A percentile compares a stretch with the other conserved stretches of the same genome.
phyloP scores from a whole-genome alignment of 2,329 filamentous ascomycete species.

The Stemphylium lycopersici region DNA sequence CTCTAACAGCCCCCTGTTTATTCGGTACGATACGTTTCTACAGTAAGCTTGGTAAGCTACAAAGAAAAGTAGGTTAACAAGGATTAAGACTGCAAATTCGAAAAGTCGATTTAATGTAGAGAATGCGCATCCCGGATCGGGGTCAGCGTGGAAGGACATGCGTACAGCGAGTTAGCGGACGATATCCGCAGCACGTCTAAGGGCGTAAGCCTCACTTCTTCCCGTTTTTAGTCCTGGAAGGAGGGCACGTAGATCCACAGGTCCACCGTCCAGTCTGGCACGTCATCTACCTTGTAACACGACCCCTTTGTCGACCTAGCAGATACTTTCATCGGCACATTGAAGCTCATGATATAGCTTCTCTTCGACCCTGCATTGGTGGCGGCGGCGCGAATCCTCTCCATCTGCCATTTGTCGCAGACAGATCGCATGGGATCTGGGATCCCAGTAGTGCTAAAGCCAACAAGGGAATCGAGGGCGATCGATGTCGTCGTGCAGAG shows the following conservation, averaged over 20 bases:
- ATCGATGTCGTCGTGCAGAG: background rate
- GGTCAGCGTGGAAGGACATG: no score
- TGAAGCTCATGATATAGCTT: conserved; percentile 3
- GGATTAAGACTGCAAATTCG: no score
- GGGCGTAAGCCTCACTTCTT: conserved; percentile 1
- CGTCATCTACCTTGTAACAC: background rate
- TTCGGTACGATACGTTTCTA: no score
- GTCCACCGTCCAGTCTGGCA: background rate
- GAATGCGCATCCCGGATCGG: no score
- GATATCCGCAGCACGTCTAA: background rate
- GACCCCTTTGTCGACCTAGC: background rate
- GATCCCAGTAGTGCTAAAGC: background rate
- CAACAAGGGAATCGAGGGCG: background rate
- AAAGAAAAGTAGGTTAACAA: no score
- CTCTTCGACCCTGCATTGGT: background rate
- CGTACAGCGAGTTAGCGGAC: no score
- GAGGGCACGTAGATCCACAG: conserved; percentile 1
- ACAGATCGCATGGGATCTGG: background rate
- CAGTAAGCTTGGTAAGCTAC: no score
- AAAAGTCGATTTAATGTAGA: no score
- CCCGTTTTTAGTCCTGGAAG: background rate
- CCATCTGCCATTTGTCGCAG: background rate
- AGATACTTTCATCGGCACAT: background rate
- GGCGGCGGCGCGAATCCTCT: background rate
- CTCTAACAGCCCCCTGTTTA: no score